Conservation (phyloP, 129 eudicot genomes). For the Oenanthe sinensis region DNA sequence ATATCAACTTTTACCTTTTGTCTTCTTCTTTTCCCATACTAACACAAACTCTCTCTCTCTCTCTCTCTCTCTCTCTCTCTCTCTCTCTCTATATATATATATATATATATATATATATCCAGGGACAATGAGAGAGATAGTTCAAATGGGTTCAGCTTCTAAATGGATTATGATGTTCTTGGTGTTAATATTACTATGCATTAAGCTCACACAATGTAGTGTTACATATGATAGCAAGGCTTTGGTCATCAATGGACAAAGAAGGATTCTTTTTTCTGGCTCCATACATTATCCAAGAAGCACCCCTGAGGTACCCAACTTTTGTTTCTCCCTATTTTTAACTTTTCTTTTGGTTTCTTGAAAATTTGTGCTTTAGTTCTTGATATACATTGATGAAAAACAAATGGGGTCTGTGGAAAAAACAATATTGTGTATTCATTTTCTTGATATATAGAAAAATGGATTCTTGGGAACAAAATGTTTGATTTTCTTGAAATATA, state of each 20-base stretch:
- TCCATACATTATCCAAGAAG: constrained; percentile 94
- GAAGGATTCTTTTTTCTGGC: constrained; percentile 75
- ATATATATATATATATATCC: no score
- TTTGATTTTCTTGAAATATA: constrained; percentile 8
- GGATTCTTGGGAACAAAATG: neutral
- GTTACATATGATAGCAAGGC: constrained; percentile 71
- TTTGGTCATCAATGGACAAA: constrained; percentile 65
- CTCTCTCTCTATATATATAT: neutral
- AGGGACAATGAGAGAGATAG: constrained; percentile 14
- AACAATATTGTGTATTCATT: neutral
- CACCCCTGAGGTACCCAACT: constrained; percentile 61
- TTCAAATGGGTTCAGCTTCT: constrained; percentile 45
- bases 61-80: constrained; percentile 7
- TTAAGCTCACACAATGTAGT: constrained; percentile 36
- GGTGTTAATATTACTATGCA: constrained; percentile 18
- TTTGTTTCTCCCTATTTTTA: constrained; percentile 9
- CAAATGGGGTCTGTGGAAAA: neutral
- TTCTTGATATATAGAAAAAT: neutral
- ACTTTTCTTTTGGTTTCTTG: neutral
- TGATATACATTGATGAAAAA: neutral
- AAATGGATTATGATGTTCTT: constrained; percentile 24
- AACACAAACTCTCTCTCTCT: constrained; percentile 1
- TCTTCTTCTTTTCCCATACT: neutral
- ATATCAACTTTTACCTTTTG: neutral
- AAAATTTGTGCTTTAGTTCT: neutral